A percentile compares a stretch with the other conserved stretches of the same genome.
Conservation (phyloP, 2,329 filamentous ascomycete genomes). For the Aureobasidium sp. region DNA sequence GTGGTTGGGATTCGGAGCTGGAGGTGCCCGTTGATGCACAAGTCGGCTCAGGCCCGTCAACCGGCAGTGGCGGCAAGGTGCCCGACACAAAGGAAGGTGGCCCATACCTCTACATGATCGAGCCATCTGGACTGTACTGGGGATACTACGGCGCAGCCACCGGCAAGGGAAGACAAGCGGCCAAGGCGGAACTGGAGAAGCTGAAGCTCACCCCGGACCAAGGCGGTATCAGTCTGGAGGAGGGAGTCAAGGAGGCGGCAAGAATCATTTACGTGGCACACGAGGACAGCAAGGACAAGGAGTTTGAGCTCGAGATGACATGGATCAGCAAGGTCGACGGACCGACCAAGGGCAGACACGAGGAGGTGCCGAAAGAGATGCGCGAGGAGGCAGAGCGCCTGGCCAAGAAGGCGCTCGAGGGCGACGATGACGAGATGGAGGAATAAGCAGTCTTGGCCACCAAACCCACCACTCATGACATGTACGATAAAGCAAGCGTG, state of each 20-base stretch:
- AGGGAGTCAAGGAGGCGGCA: conserved; percentile 93
- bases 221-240: conserved; percentile 67
- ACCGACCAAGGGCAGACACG: conserved; percentile 85
- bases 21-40: conserved; percentile 83
- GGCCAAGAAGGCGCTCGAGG: conserved; percentile 83
- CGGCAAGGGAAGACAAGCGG: conserved; percentile 91
- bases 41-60: conserved; percentile 71
- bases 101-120: conserved; percentile 96
- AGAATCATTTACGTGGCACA: conserved; percentile 96
- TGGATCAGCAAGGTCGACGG: conserved; percentile 85
- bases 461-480: conserved; percentile 4
- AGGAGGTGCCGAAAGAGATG: conserved; percentile 87
- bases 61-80: conserved; percentile 78
- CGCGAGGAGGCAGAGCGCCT: conserved; percentile 86
- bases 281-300: conserved; percentile 99
- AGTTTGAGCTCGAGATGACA: conserved; percentile 98
- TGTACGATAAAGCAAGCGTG: conserved; percentile 17
- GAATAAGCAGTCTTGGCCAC: conserved; percentile 56
- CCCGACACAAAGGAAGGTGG: conserved; percentile 71
- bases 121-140: conserved; percentile 96
- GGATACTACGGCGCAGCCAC: conserved; percentile 98
- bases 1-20: conserved; percentile 83
- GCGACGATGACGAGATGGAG: conserved; percentile 86
- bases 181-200: conserved; percentile 98
- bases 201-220: conserved; percentile 62